These are phyloP conservation scores for Alliaria petiolata DNA, from an alignment of 345 rosid species.

Conservation along the genomic window DNA sequence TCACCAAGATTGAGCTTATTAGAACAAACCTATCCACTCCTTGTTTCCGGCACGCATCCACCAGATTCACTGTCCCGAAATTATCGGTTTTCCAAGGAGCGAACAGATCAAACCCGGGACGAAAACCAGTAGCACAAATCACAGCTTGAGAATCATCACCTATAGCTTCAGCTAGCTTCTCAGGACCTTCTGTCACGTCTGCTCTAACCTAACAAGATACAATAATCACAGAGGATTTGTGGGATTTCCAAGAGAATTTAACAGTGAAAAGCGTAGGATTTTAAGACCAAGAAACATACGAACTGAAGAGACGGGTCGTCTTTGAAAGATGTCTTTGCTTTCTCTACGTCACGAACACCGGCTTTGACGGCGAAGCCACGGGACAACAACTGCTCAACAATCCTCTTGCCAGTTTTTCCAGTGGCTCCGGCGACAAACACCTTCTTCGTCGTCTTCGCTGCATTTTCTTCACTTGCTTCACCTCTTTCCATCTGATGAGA, in stretches of 20 bases:
- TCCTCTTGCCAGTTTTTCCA: conserved; percentile 76
- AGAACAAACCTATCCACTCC: conserved; percentile 73
- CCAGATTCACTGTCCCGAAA: conserved; percentile 77
- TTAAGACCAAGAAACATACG: conserved; percentile 39
- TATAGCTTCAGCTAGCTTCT: conserved; percentile 71
- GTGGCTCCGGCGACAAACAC: conserved; percentile 93
- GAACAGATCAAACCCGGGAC: conserved; percentile 72
- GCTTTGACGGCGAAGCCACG: conserved; percentile 86
- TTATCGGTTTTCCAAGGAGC: conserved; percentile 95
- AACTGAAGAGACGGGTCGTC: conserved; percentile 67
- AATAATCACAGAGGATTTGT: background rate
- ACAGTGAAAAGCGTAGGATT: background rate
- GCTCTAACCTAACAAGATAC: conserved; percentile 64
- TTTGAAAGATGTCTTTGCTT: conserved; percentile 54
- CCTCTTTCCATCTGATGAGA: conserved; percentile 59
- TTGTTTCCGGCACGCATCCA: conserved; percentile 70
- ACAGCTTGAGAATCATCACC: conserved; percentile 85
- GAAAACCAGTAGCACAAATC: conserved; percentile 82
- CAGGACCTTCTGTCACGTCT: conserved; percentile 81
- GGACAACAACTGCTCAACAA: conserved; percentile 74
- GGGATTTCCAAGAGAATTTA: background rate
- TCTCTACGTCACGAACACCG: conserved; percentile 74
- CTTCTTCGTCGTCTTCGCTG: conserved; percentile 35
- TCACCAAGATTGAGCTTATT: conserved; percentile 81
- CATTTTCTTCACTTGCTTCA: conserved; percentile 37